Evolutionary conservation across 345 rosid species (phyloP).

Genomic region (Brassica nigra): DNA sequence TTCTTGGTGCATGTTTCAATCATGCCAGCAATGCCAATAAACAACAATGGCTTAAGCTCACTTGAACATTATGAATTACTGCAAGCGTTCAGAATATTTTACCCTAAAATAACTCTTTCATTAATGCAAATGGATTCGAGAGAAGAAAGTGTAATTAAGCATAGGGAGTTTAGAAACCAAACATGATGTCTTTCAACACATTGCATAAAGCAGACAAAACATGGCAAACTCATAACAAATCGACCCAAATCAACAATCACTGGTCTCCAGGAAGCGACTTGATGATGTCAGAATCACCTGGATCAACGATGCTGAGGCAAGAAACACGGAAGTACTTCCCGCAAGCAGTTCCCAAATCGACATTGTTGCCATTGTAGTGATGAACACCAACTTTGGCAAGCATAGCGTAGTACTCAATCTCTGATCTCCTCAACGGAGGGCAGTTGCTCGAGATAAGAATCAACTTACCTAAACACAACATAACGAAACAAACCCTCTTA

Average conservation of each 20-base stretch:
- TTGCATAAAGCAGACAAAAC: constrained; percentile 8
- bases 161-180: background rate
- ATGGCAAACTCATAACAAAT: constrained; percentile 25
- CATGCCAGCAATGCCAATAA: background rate
- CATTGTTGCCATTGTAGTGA: constrained; percentile 57
- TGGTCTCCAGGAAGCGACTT: constrained; percentile 58
- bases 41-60: background rate
- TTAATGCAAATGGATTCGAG: background rate
- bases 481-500: background rate
- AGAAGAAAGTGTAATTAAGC: constrained; percentile 21
- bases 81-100: background rate
- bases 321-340: constrained; percentile 80
- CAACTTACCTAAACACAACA: constrained; percentile 49
- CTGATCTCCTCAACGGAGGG: constrained; percentile 76
- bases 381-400: constrained; percentile 43
- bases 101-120: background rate
- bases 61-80: background rate
- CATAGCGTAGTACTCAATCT: constrained; percentile 61
- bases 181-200: constrained; percentile 26
- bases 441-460: constrained; percentile 69
- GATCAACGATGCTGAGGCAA: constrained; percentile 69
- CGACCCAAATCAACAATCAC: background rate
- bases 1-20: background rate
- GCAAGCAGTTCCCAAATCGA: constrained; percentile 76
- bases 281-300: constrained; percentile 83